Evolutionary conservation across 352 stramenopile species (phyloP).

Genomic region (Phytopythium chamaehyphon): DNA sequence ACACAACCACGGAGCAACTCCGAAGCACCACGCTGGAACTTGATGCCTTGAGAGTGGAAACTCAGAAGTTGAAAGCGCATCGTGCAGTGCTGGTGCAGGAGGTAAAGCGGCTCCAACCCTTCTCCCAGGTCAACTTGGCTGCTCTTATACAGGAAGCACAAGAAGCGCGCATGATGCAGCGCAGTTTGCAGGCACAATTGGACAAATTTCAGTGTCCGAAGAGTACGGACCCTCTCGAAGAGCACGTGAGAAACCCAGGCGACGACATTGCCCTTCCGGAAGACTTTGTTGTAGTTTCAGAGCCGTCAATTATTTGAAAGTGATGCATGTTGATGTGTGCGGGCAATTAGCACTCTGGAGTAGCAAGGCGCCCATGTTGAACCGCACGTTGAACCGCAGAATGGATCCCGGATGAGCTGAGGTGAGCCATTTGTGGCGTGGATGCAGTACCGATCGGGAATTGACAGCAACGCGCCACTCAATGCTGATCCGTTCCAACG

Average conservation of each 20-base stretch:
- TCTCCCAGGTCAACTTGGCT: slow-evolving; percentile 57
- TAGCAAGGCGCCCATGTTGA: too few relatives aligned
- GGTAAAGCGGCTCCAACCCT: slow-evolving; percentile 66
- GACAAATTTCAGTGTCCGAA: slow-evolving; percentile 8
- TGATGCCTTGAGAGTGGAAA: slow-evolving; percentile 22
- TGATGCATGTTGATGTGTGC: too few relatives aligned
- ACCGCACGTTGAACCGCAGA: too few relatives aligned
- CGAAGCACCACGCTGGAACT: slow-evolving; percentile 6
- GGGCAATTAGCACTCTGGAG: too few relatives aligned
- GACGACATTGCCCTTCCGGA: neutral
- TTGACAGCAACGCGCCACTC: too few relatives aligned
- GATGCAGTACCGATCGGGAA: too few relatives aligned
- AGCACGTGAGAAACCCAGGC: neutral
- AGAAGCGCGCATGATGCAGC: slow-evolving; percentile 72
- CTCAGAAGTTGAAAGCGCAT: slow-evolving; percentile 37
- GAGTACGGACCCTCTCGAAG: neutral
- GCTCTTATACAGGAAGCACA: slow-evolving; percentile 62
- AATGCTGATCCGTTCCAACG: too few relatives aligned
- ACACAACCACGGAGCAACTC: slow-evolving; percentile 12
- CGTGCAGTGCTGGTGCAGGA: slow-evolving; percentile 63
- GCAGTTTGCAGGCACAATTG: slow-evolving; percentile 50
- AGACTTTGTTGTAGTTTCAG: neutral
- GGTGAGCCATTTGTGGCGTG: too few relatives aligned
- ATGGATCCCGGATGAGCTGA: too few relatives aligned
- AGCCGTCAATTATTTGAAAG: too few relatives aligned